phyloP scores from a whole-genome alignment of 352 stramenopile genomes.

The Globisporangium heterothallicum region DNA sequence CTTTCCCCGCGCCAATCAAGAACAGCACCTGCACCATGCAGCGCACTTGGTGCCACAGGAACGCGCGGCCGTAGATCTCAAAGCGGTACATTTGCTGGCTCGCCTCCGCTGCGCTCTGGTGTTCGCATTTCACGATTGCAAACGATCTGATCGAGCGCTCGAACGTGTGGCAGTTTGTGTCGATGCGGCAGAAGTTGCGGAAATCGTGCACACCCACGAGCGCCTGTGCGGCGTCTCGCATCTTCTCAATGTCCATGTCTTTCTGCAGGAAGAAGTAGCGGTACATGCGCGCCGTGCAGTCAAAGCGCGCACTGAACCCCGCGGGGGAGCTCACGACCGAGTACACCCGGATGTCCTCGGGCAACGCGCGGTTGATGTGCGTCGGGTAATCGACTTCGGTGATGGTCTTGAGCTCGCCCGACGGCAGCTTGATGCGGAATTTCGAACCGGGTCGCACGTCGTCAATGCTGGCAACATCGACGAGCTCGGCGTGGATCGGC shows the following conservation, averaged over 20 bases:
- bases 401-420: slow-evolving; percentile 61
- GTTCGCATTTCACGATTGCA: slow-evolving; percentile 70
- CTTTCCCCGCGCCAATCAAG: slow-evolving; percentile 89
- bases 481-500: slow-evolving; percentile 48
- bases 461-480: slow-evolving; percentile 63
- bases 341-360: slow-evolving; percentile 81
- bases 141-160: slow-evolving; percentile 79
- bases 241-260: slow-evolving; percentile 70
- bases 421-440: slow-evolving; percentile 55
- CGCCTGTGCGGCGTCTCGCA: slow-evolving; percentile 80
- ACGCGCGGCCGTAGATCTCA: slow-evolving; percentile 90
- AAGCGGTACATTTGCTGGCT: slow-evolving; percentile 67
- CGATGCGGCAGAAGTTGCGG: slow-evolving; percentile 99
- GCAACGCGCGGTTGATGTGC: slow-evolving; percentile 96
- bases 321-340: slow-evolving; percentile 64
- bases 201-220: slow-evolving; percentile 97
- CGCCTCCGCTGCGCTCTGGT: slow-evolving; percentile 26
- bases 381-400: slow-evolving; percentile 94
- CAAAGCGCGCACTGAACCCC: slow-evolving; percentile 95
- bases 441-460: slow-evolving; percentile 51
- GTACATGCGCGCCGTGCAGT: slow-evolving; percentile 92
- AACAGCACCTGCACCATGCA: slow-evolving; percentile 98
- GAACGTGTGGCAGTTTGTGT: slow-evolving; percentile 97
- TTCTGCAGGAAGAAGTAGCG: slow-evolving; percentile 95
- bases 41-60: slow-evolving; percentile 99